Evolutionary conservation across 2,329 filamentous ascomycete species (phyloP).

Genomic region (Geosmithia flava): DNA sequence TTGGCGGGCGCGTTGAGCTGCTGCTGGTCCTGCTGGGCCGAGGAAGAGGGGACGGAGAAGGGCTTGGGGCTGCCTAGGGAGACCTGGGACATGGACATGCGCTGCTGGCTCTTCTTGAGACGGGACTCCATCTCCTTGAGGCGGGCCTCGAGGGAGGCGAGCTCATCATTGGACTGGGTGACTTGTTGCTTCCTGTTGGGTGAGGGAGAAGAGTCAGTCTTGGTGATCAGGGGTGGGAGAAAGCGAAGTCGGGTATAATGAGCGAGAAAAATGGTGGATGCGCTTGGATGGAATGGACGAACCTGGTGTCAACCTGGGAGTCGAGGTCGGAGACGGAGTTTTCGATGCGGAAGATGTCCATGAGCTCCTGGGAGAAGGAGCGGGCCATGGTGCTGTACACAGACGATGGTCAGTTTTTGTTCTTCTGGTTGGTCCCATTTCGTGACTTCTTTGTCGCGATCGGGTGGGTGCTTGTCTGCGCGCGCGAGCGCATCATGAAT

Average conservation of each 20-base stretch:
- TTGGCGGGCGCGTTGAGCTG: conserved; percentile 1
- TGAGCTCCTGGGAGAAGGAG: conserved; percentile 75
- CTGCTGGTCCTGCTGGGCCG: conserved; percentile 10
- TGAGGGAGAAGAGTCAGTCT: conserved; percentile 2
- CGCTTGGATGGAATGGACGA: conserved; percentile 18
- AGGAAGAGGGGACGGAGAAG: conserved; percentile 9
- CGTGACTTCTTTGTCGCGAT: no score
- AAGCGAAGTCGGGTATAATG: no score
- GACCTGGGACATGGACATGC: conserved; percentile 6
- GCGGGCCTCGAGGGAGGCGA: conserved; percentile 73
- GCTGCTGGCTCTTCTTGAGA: conserved; percentile 32
- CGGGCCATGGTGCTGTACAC: conserved; percentile 60
- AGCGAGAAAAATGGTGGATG: background rate
- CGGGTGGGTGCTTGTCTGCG: no score
- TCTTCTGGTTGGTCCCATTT: background rate
- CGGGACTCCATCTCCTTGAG: conserved; percentile 78
- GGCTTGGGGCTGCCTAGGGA: conserved; percentile 1
- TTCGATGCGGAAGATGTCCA: conserved; percentile 83
- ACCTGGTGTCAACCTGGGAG: conserved; percentile 73
- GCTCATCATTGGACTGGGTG: conserved; percentile 60
- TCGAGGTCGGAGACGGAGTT: conserved; percentile 63
- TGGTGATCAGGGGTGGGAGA: no score
- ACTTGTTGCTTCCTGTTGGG: conserved; percentile 63
- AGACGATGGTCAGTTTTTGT: conserved; percentile 3
- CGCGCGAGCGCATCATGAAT: no score